A percentile compares a stretch with the other conserved stretches of the same genome.
Conservation (phyloP, 768 basidiomycete genomes). For the Cyathus striatus region DNA sequence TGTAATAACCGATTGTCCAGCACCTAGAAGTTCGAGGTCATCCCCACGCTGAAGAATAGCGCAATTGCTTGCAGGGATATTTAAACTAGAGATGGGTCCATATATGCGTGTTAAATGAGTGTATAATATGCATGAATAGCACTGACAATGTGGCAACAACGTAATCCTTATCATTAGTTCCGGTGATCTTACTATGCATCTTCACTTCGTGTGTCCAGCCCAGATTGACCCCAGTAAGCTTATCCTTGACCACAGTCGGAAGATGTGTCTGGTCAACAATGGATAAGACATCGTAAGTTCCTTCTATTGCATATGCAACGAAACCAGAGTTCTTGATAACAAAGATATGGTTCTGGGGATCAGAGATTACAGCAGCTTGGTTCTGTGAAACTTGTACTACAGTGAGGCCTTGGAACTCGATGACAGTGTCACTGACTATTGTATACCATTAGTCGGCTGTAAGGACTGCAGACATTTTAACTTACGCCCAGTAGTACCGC, state of each 20-base stretch:
- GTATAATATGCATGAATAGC: conserved; percentile 2
- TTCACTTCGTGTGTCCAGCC: conserved; percentile 75
- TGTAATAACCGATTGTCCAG: conserved; percentile 82
- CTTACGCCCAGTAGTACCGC: conserved; percentile 64
- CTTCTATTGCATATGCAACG: conserved; percentile 71
- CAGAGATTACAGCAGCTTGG: conserved; percentile 70
- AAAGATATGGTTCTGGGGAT: conserved; percentile 76
- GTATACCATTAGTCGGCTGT: neutral
- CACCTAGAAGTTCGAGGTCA: conserved; percentile 70
- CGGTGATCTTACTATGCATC: conserved; percentile 58
- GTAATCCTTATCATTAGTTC: conserved; percentile 49
- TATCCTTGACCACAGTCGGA: conserved; percentile 51
- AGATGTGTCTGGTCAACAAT: conserved; percentile 85
- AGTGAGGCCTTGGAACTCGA: conserved; percentile 75
- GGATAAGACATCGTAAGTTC: conserved; percentile 74
- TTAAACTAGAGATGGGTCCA: conserved; percentile 44
- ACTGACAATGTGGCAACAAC: conserved; percentile 75
- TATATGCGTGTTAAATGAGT: conserved; percentile 1
- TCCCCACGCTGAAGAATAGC: conserved; percentile 81
- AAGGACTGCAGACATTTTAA: too few species aligned
- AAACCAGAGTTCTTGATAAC: conserved; percentile 78
- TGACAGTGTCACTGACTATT: conserved; percentile 75
- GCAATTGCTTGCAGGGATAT: conserved; percentile 84
- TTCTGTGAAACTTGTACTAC: conserved; percentile 89
- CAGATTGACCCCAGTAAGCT: conserved; percentile 55